Evolutionary conservation across 352 stramenopile genomes (phyloP).

Genomic region (Pythium grandisporangium): DNA sequence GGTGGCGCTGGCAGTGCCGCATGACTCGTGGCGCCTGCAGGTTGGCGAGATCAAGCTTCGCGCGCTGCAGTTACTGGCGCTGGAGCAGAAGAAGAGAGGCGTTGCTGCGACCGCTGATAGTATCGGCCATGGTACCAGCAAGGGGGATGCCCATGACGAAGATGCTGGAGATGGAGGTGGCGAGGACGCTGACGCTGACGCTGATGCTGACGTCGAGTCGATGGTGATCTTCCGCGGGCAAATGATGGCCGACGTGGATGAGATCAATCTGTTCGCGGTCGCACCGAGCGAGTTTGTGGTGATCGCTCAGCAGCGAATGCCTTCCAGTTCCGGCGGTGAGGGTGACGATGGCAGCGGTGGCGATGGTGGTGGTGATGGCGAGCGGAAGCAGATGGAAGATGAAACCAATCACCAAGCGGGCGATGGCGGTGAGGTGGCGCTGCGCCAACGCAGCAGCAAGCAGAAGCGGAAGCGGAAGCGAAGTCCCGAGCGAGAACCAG

Average conservation of each 20-base stretch:
- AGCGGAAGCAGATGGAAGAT: constrained; percentile 1
- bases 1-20: constrained; percentile 37
- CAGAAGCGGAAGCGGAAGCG: neutral
- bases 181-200: constrained; percentile 1
- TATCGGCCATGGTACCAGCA: no score
- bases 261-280: constrained; percentile 47
- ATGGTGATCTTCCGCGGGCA: constrained; percentile 46
- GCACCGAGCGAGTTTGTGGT: constrained; percentile 49
- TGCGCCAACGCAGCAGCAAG: constrained; percentile 2
- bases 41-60: constrained; percentile 42
- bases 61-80: no score
- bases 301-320: constrained; percentile 34
- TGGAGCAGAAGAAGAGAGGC: no score
- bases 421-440: no score
- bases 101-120: constrained; percentile 22
- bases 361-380: neutral
- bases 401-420: constrained; percentile 8
- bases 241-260: constrained; percentile 48
- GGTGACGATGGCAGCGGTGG: no score
- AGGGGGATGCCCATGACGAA: no score
- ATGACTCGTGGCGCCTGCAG: constrained; percentile 23
- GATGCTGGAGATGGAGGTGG: no score
- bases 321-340: neutral
- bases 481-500: neutral
- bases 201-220: constrained; percentile 8